Percentiles rank a stretch among this genome's conserved stretches.
These are phyloP conservation scores for Geotrichum aggregatum DNA, from an alignment of 1,139 yeast genomes.

Conservation along the genomic window DNA sequence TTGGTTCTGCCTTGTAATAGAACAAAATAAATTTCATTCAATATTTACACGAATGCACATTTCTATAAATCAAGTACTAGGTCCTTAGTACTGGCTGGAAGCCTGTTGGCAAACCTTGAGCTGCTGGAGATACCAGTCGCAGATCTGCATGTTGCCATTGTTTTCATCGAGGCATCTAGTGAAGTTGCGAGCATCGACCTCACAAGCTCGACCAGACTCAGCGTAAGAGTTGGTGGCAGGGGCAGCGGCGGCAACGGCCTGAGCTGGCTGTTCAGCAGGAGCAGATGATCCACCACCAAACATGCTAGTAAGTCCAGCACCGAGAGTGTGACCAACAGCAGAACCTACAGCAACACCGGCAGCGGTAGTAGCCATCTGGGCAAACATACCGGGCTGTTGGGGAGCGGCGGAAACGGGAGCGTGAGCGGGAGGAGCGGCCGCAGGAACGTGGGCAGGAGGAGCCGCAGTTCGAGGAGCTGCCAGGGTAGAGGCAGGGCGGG, in stretches of 20 bases:
- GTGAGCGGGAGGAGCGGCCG: conserved; percentile 41
- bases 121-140: conserved; percentile 95
- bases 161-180: conserved; percentile 93
- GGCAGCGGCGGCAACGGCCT: conserved; percentile 27
- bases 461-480: conserved; percentile 52
- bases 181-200: conserved; percentile 87
- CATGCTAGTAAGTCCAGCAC: conserved; percentile 86
- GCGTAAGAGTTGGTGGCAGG: conserved; percentile 27
- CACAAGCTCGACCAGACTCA: conserved; percentile 60
- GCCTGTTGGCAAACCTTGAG: conserved; percentile 97
- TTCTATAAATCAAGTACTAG: too few relatives aligned
- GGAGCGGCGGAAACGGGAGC: conserved; percentile 33
- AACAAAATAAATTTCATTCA: too few relatives aligned
- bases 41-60: background rate
- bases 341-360: conserved; percentile 99
- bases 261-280: conserved; percentile 39
- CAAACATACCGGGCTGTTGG: conserved; percentile 80
- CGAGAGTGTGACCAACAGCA: conserved; percentile 91
- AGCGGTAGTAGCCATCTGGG: conserved; percentile 97
- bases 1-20: too few relatives aligned
- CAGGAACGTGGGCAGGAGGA: conserved; percentile 39
- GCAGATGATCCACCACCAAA: conserved; percentile 63
- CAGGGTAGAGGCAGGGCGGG: conserved; percentile 73
- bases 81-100: conserved; percentile 70
- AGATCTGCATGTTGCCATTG: conserved; percentile 91